Evolutionary conservation across 106 monocot genomes (phyloP).

Genomic region (Dendrobium catenatum): DNA sequence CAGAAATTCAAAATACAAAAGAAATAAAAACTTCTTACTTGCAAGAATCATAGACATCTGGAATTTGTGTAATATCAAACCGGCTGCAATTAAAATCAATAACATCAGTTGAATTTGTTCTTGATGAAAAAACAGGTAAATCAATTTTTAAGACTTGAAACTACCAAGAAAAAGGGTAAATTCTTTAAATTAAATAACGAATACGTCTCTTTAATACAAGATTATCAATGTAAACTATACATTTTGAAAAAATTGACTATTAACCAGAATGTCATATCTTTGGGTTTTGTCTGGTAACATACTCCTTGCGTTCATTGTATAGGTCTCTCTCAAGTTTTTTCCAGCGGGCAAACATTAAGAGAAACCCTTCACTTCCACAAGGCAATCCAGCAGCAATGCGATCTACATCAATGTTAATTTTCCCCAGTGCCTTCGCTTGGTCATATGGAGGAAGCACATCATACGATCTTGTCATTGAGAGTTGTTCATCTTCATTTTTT

Average conservation of each 20-base stretch:
- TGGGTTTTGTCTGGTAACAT: conserved; percentile 17
- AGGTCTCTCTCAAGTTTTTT: conserved; percentile 94
- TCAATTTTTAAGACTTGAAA: not conserved
- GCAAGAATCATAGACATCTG: conserved; percentile 99
- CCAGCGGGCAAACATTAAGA: conserved; percentile 99
- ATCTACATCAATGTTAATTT: conserved; percentile 80
- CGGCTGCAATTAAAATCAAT: conserved; percentile 56
- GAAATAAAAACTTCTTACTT: conserved; percentile 55
- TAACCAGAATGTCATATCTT: not conserved
- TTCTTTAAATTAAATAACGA: not conserved
- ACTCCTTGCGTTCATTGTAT: conserved; percentile 96
- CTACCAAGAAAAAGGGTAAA: not conserved
- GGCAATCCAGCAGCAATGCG: conserved; percentile 97
- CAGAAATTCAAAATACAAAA: not conserved
- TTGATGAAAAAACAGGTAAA: not conserved
- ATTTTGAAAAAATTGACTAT: not conserved
- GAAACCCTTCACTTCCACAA: conserved; percentile 95
- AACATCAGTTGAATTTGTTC: not conserved
- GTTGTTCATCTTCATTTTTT: conserved; percentile 84
- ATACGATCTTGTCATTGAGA: conserved; percentile 56
- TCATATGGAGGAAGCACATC: conserved; percentile 72
- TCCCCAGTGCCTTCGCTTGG: conserved; percentile 90
- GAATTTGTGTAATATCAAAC: conserved; percentile 95
- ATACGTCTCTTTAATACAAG: not conserved
- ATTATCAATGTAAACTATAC: not conserved